phyloP scores from a whole-genome alignment of 2,329 filamentous ascomycete species.

The Colletotrichum sublineola region DNA sequence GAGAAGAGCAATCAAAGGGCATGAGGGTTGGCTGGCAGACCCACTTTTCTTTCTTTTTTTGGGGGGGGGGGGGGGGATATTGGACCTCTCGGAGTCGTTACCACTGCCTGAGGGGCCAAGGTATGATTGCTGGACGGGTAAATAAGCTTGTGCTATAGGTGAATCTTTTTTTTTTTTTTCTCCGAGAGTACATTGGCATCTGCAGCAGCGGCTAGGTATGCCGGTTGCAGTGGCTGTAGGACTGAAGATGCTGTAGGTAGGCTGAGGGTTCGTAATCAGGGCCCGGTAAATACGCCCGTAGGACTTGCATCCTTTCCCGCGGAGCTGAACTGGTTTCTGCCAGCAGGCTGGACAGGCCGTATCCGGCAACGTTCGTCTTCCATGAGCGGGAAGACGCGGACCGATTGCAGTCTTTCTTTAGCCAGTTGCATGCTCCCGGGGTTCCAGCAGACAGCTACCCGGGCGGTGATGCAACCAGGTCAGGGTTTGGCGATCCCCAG shows the following conservation, averaged over 20 bases:
- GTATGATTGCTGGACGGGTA: slow-evolving; percentile 37
- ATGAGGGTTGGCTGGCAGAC: slow-evolving; percentile 8
- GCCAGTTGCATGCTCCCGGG: slow-evolving; percentile 24
- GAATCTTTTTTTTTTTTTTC: slow-evolving; percentile 10
- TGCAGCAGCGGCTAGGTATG: slow-evolving; percentile 32
- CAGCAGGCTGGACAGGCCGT: neutral
- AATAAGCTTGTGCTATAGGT: slow-evolving; percentile 22
- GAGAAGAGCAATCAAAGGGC: slow-evolving; percentile 15
- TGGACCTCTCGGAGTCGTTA: slow-evolving; percentile 38
- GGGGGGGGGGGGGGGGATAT: neutral
- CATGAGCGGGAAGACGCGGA: neutral
- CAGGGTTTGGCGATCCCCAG: slow-evolving; percentile 21
- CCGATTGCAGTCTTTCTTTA: slow-evolving; percentile 24
- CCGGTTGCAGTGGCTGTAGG: slow-evolving; percentile 20
- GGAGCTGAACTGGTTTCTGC: slow-evolving; percentile 6
- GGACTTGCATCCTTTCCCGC: slow-evolving; percentile 6
- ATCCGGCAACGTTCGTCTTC: neutral
- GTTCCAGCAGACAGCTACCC: slow-evolving; percentile 33
- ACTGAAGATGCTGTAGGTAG: slow-evolving; percentile 9
- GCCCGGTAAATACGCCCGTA: slow-evolving; percentile 10
- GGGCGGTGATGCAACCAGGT: slow-evolving; percentile 7
- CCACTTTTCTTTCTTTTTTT: slow-evolving; percentile 15
- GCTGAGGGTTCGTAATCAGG: slow-evolving; percentile 17
- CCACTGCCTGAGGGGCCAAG: slow-evolving; percentile 20
- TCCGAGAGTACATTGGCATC: slow-evolving; percentile 35